A percentile compares a stretch with the other conserved stretches of the same genome.
Evolutionary conservation across 345 rosid genomes (phyloP).

Genomic region (Eucalyptus caleyi): DNA sequence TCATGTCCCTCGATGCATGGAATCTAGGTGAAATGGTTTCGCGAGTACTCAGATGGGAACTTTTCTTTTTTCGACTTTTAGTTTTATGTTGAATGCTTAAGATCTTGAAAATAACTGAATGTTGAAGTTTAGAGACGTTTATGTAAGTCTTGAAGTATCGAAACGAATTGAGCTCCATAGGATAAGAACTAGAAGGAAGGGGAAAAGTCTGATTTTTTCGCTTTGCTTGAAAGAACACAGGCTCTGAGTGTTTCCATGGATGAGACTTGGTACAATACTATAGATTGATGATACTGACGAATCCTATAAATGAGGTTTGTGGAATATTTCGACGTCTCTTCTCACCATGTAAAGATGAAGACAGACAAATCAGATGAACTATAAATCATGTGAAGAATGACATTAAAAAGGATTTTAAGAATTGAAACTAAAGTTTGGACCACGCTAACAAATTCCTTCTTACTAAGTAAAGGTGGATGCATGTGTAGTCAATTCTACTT

Average conservation of each 20-base stretch:
- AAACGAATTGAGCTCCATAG: not conserved
- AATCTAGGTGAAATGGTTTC: not conserved
- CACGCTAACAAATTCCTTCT: not conserved
- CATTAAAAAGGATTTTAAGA: not conserved
- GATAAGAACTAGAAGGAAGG: not conserved
- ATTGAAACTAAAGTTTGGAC: not conserved
- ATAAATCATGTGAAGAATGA: not conserved
- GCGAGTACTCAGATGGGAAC: not conserved
- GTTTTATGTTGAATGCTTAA: not conserved
- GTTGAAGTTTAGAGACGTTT: not conserved
- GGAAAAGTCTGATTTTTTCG: not conserved
- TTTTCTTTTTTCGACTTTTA: not conserved
- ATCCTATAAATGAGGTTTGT: not conserved
- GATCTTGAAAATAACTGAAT: not conserved
- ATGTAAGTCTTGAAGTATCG: not conserved
- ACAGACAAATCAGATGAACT: not conserved
- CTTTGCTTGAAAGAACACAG: not conserved
- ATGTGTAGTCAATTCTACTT: not conserved
- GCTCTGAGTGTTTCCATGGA: not conserved
- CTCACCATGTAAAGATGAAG: not conserved
- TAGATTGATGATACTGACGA: not conserved
- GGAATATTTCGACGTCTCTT: not conserved
- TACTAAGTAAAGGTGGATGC: not conserved
- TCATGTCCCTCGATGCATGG: not conserved
- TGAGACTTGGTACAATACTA: not conserved